These are phyloP conservation scores for Wakefieldia striispora DNA, from an alignment of 768 basidiomycete genomes.

Conservation along the genomic window DNA sequence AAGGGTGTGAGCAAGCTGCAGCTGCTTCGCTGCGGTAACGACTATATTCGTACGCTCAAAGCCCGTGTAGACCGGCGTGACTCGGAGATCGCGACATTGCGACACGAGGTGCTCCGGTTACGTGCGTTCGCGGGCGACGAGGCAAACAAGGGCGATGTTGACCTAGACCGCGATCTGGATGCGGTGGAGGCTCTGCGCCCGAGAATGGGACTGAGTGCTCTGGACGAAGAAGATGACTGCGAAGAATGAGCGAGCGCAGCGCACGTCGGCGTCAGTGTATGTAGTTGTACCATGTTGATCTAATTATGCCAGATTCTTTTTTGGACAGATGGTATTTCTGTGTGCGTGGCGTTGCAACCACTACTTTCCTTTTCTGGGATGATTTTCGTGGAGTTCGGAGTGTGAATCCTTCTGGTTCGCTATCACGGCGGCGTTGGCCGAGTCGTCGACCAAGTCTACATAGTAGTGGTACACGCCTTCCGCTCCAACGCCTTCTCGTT, in stretches of 20 bases:
- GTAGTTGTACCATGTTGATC: constrained; percentile 11
- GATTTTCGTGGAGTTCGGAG: constrained; percentile 29
- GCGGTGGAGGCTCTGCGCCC: constrained; percentile 23
- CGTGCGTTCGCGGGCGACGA: constrained; percentile 35
- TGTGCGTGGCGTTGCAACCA: neutral
- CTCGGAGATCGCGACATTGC: constrained; percentile 65
- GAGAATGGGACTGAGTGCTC: constrained; percentile 19
- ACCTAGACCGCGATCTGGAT: constrained; percentile 31
- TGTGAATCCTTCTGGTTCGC: constrained; percentile 5
- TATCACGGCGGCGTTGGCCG: neutral
- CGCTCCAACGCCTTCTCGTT: too few species aligned
- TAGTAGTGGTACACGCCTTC: too few species aligned
- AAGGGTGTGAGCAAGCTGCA: constrained; percentile 93
- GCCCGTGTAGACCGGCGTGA: constrained; percentile 78
- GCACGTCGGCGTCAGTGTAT: constrained; percentile 1
- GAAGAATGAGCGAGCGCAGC: constrained; percentile 18
- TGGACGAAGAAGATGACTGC: constrained; percentile 35
- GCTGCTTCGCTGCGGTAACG: constrained; percentile 86
- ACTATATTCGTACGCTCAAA: constrained; percentile 77
- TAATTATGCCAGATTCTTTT: constrained; percentile 3
- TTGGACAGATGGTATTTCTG: neutral
- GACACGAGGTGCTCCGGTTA: constrained; percentile 64
- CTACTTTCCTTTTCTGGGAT: constrained; percentile 16
- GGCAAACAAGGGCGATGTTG: constrained; percentile 20
- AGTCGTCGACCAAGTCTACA: too few species aligned